phyloP scores from a whole-genome alignment of 768 basidiomycete species.

The Lyophyllum shimeji region DNA sequence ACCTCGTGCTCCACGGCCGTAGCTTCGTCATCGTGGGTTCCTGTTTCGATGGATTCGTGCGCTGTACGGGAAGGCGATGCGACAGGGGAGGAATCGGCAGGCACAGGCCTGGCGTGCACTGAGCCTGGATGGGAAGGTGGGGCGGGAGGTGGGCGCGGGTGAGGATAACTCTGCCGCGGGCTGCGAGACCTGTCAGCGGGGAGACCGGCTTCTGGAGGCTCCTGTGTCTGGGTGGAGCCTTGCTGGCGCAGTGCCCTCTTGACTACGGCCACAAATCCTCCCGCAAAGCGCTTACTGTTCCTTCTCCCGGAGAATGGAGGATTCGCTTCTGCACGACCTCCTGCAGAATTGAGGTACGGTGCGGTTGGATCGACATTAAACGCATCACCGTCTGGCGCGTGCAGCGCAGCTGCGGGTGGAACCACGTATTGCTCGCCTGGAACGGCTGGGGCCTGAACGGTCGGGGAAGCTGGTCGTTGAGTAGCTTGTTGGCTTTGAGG shows the following conservation, averaged over 20 bases:
- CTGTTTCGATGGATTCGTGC: constrained; percentile 3
- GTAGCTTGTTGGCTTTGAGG: constrained; percentile 1
- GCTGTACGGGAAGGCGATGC: constrained; percentile 6
- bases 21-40: constrained; percentile 9
- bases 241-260: constrained; percentile 14
- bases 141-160: neutral
- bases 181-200: neutral
- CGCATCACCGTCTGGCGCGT: constrained; percentile 10
- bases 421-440: constrained; percentile 4
- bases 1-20: constrained; percentile 11
- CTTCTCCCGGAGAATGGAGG: neutral
- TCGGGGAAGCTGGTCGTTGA: neutral
- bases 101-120: neutral
- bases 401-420: constrained; percentile 4
- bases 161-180: neutral
- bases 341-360: constrained; percentile 9
- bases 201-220: constrained; percentile 4
- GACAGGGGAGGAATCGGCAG: constrained; percentile 1
- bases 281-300: constrained; percentile 10
- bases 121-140: neutral
- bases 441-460: neutral
- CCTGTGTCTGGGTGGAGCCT: neutral
- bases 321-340: neutral
- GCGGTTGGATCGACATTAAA: constrained; percentile 14
- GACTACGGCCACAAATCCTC: constrained; percentile 6